Percentiles rank a stretch among this genome's conserved stretches.
Conservation (phyloP, 2,329 filamentous ascomycete species). For the Whalleya microplaca region DNA sequence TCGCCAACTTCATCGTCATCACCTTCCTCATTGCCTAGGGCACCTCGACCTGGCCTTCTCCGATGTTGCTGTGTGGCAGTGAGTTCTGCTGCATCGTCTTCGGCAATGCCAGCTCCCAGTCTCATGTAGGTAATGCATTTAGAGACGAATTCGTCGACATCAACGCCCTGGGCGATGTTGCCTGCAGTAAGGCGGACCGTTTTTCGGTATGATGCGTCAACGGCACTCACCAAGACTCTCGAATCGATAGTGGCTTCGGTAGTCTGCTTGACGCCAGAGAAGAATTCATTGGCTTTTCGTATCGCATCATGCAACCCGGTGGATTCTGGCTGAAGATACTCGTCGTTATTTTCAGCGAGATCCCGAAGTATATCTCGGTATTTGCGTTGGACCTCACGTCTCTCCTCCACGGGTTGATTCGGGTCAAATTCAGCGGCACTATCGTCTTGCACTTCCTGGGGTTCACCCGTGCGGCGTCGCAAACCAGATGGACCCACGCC, state of each 20-base stretch:
- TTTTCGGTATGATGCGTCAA: conserved; percentile 80
- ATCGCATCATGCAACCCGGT: conserved; percentile 69
- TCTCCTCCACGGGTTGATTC: conserved; percentile 76
- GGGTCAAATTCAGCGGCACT: conserved; percentile 56
- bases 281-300: conserved; percentile 65
- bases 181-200: conserved; percentile 75
- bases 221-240: conserved; percentile 78
- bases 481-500: conserved; percentile 32
- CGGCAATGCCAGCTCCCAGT: conserved; percentile 59
- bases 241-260: conserved; percentile 90
- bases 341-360: conserved; percentile 68
- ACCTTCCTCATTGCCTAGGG: conserved; percentile 45
- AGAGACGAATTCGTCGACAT: conserved; percentile 88
- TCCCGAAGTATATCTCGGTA: conserved; percentile 69
- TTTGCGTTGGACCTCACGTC: conserved; percentile 70
- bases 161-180: conserved; percentile 73
- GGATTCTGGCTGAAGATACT: conserved; percentile 69
- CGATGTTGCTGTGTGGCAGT: conserved; percentile 54
- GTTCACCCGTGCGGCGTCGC: conserved; percentile 36
- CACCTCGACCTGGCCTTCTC: conserved; percentile 39
- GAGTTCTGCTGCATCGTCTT: conserved; percentile 55
- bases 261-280: conserved; percentile 78
- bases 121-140: conserved; percentile 91
- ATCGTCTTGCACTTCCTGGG: conserved; percentile 18
- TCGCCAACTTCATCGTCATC: conserved; percentile 68